Evolutionary conservation across 2,329 filamentous ascomycete genomes (phyloP), one percentile per base, ranked within the genome.

Genomic region (Purpureocillium lavendulum): DNA sequence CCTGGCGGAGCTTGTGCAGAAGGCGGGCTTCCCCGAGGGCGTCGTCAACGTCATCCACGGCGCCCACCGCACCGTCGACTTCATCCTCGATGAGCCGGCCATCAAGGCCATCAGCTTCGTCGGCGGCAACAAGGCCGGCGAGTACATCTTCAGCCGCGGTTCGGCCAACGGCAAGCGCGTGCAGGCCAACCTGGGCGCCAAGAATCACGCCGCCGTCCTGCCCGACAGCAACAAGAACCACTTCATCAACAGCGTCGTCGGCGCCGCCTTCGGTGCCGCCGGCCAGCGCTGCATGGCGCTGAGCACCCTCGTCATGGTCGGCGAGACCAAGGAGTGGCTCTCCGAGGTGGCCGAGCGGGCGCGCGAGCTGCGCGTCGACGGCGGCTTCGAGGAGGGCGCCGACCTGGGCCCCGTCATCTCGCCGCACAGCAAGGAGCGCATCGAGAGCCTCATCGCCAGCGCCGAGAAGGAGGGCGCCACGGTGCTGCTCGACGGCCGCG

Each of bases 161-260:
- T 87, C 84, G 2, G 85, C 84, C 55, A 87, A 90, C 54, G 86
- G 87, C 56, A 92, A 92, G 75, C 82, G 86, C 54, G 84, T 89
- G 26, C 87, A 92, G 67, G 86, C 86, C 59, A 92, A 92, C 65
- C 67, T 92, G 45, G 87, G 86, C 31, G 86, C 86, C 49, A 92
- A 92, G 75, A 92, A 92, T 71, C 86, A 92, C 61, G 85, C 85
- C 21, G 83, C 84, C 39, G 80, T 92, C 24, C 75, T 90, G 45
- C 86, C 86, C 14, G 86, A 92, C 68, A 84, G 81, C 69, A 89
- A 92, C 71, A 90, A 88, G 75, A 89, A 92, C 69, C 84, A 89
- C 54, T 86, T 87, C 49, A 67, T 92, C 54, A 92, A 90, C 66
- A 82, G 84, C 33, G 85, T 92, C 48, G 77, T 85, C 4, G 87